Base-by-base conservation (phyloP, 805 yeast genomes). In the Saccharomycopsis amapae region DNA sequence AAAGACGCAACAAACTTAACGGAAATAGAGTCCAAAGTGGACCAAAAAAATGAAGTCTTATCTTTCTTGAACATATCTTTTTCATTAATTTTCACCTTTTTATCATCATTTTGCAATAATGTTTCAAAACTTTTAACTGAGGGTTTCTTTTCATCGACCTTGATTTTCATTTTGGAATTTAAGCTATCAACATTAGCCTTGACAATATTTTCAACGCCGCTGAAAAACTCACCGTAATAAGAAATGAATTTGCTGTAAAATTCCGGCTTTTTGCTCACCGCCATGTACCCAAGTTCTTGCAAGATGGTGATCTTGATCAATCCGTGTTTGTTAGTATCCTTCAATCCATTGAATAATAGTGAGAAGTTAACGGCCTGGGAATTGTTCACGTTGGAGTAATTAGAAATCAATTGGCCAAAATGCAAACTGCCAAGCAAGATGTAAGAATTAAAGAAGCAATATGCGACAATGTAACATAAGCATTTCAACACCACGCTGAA, bases 391-490 rank as follows among this genome's bases (percentile, higher is more conserved):
- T 33, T 31, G 13, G 43, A 40, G 28, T 45, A 50, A 12, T 40
- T 40, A 10, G 51, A 47, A 6, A 50, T 42, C 22, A 37, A 31
- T 24, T 46, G 50, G 15, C 38, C 32, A 24, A 47, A 50, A 33
- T 50, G 53, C 15, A 44, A 40, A 15, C 51, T 30, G 5, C 53
- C 53, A 13, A 47, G 24, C 22, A 47, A 13, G 19, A 44, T 44
- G 36, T 50, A 50, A 17, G 53, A 44, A 20, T 44, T 40, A 42
- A 50, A 50, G 6, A 47, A 30, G 24, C 37, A 39, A 30, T 20
- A 31, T 15, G 18, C 15, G n/a, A 40, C 26, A 12, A 35, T 36
- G 24, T 35, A 40, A 20, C n/a, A 17, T 1, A 47, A 10, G 10
- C 32, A 31, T 44, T 44, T 46, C 22, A 47, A 40, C 7, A 44